These are phyloP conservation scores for Escallonia herrerae DNA, from an alignment of 129 eudicot species.

Conservation along the genomic window DNA sequence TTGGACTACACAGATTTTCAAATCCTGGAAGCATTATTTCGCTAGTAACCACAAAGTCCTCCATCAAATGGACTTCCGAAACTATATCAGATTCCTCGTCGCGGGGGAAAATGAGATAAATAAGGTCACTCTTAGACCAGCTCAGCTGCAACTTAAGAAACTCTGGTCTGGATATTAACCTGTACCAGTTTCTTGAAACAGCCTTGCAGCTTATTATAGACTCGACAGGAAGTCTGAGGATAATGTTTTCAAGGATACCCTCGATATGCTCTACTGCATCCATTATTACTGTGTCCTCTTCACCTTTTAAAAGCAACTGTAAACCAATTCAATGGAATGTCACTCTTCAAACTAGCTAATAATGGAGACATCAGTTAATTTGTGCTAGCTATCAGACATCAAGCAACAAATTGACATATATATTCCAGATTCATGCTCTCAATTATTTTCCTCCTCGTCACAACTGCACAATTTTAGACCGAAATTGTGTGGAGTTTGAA, in stretches of 20 bases:
- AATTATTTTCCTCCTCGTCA: no score
- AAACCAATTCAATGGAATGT: no score
- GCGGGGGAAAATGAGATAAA: neutral
- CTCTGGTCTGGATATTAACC: slow-evolving; percentile 2
- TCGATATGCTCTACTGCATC: slow-evolving; percentile 4
- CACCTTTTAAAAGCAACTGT: no score
- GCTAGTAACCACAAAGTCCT: neutral
- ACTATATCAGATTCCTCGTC: neutral
- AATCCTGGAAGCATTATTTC: neutral
- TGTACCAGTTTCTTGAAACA: slow-evolving; percentile 10
- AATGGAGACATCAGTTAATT: no score
- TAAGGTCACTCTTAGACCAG: neutral
- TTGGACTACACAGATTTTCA: neutral
- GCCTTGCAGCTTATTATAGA: slow-evolving; percentile 7
- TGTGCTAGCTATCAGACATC: no score
- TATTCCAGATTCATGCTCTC: no score
- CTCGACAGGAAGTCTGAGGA: slow-evolving; percentile 15
- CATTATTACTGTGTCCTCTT: neutral
- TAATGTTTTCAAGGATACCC: slow-evolving; percentile 2
- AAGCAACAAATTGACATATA: no score
- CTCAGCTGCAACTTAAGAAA: neutral
- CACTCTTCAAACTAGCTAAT: no score
- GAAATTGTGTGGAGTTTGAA: no score
- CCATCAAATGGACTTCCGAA: slow-evolving; percentile 3
- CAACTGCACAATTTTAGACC: no score